Base-by-base conservation (phyloP, 78 protist species). In the Salpingoeca rosetta region DNA sequence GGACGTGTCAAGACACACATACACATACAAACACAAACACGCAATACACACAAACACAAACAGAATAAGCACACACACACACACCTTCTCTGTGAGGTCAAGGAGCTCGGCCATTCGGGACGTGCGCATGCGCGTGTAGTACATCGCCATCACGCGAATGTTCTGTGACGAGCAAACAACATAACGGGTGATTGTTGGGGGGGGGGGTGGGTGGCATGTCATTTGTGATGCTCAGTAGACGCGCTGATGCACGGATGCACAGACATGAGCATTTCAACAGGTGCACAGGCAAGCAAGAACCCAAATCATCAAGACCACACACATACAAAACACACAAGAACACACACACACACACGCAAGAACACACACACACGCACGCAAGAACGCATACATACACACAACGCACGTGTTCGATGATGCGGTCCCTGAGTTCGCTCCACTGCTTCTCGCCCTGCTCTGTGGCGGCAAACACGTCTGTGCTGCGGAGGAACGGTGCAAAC, bases 41-140 rank as follows among this genome's bases (percentile, higher is more conserved):
- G 39, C 39, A 37, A 78, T 2, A 37, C 3, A 2, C 2, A 26
- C 81, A 2, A 3, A 2, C 38, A n/a, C n/a, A n/a, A n/a, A n/a
- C n/a, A n/a, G n/a, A n/a, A n/a, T n/a, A n/a, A n/a, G n/a, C n/a
- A n/a, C n/a, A n/a, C n/a, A n/a, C n/a, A n/a, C n/a, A n/a, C n/a
- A n/a, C 75, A 72, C 89, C 31, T 45, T 45, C 31, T 27, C 83
- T 22, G 73, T 0, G 31, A 87, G 81, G 11, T 31, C 1, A 40
- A 90, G 56, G 31, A 90, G 80, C 1, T 0, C 42, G 39, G 86
- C 74, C 39, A 86, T 72, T 45, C 92, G 84, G 0, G 39, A 0
- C 42, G 41, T 1, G 74, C 56, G 0, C 56, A 90, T 86, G 85
- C 88, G 92, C 28, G 65, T 31, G 90, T 86, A 90, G 80, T 82